Conservation (phyloP, 768 basidiomycete species). For the Postia placenta region DNA sequence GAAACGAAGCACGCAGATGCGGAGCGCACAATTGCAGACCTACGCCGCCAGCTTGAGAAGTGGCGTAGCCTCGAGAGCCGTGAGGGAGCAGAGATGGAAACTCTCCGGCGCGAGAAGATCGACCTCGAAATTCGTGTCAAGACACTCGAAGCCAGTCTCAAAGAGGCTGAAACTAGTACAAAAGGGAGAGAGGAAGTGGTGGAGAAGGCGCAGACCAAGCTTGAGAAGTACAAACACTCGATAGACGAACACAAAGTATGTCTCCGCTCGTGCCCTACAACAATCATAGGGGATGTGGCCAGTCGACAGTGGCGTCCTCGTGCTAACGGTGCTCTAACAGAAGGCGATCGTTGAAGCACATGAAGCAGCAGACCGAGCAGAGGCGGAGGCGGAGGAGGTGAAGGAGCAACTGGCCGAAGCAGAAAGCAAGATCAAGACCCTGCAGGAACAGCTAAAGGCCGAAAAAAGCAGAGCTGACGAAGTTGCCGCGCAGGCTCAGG, state of each 20-base stretch:
- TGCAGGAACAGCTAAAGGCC: constrained; percentile 38
- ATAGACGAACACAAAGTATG: constrained; percentile 19
- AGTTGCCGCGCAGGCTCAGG: background rate
- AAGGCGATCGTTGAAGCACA: constrained; percentile 37
- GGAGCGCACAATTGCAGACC: constrained; percentile 45
- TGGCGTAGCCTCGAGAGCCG: constrained; percentile 66
- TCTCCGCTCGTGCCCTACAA: background rate
- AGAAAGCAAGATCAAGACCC: constrained; percentile 35
- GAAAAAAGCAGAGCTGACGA: constrained; percentile 16
- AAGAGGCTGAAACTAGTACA: constrained; percentile 23
- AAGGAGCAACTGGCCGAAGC: constrained; percentile 21
- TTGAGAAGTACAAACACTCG: constrained; percentile 21
- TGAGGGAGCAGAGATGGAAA: constrained; percentile 53
- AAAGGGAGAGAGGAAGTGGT: constrained; percentile 25
- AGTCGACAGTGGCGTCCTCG: background rate
- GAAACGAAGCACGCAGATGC: constrained; percentile 53
- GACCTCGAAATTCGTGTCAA: constrained; percentile 51
- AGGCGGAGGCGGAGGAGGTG: constrained; percentile 28
- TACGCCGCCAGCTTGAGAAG: constrained; percentile 59
- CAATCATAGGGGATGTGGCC: background rate
- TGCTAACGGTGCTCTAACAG: constrained; percentile 5
- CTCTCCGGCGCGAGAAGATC: constrained; percentile 44
- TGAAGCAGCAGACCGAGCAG: constrained; percentile 24
- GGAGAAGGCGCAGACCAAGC: constrained; percentile 26
- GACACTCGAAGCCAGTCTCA: constrained; percentile 34